Evolutionary conservation across 164 flowering plant species (phyloP).

Genomic region (Vitis rotundifolia): DNA sequence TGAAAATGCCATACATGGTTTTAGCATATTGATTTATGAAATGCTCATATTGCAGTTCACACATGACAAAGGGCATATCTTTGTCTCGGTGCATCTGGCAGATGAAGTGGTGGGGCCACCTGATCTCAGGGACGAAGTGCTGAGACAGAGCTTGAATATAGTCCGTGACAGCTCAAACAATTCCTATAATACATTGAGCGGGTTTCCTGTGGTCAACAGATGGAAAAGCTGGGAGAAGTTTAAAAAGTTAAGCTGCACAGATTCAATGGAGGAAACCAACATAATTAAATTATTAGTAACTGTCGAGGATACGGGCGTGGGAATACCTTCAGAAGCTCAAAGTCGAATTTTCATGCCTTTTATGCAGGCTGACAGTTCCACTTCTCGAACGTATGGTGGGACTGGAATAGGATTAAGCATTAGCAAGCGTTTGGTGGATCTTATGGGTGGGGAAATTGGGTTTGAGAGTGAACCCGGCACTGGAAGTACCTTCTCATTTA

Average conservation of each 20-base stretch:
- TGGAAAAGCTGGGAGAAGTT: constrained; percentile 81
- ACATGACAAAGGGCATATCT: constrained; percentile 65
- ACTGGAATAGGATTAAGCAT: constrained; percentile 97
- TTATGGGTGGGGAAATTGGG: constrained; percentile 92
- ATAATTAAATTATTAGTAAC: constrained; percentile 64
- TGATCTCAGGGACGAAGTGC: constrained; percentile 40
- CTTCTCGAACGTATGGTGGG: constrained; percentile 90
- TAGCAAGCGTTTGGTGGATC: constrained; percentile 76
- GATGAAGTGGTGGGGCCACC: constrained; percentile 47
- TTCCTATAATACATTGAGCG: constrained; percentile 65
- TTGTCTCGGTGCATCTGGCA: constrained; percentile 79
- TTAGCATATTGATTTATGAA: no score
- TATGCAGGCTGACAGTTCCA: constrained; percentile 96
- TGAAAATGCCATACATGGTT: no score
- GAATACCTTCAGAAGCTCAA: constrained; percentile 78
- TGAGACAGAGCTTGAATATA: constrained; percentile 35
- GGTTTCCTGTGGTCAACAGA: constrained; percentile 73
- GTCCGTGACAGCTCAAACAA: constrained; percentile 26
- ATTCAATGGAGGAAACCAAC: constrained; percentile 31
- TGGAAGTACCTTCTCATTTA: constrained; percentile 86
- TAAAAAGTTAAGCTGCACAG: constrained; percentile 25
- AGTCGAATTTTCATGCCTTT: constrained; percentile 82
- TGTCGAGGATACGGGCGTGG: constrained; percentile 94
- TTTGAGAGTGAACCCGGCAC: constrained; percentile 72
- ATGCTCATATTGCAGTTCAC: constrained; percentile 56